Conservation (phyloP, 1,284 basidiomycete species). For the Schizophyllum commune region DNA sequence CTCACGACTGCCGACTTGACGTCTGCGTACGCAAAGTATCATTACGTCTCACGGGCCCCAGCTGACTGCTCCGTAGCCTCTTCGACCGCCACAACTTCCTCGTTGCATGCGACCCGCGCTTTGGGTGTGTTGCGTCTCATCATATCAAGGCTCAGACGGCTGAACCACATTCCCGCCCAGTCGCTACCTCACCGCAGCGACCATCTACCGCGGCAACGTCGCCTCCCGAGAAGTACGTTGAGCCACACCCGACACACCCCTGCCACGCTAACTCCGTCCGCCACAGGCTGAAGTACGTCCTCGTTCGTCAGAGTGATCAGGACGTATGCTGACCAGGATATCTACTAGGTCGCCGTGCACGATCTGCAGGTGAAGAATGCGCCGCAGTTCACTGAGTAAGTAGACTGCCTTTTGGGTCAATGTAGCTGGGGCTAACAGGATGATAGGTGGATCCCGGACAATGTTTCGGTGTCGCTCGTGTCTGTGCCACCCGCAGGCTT, state of each 20-base stretch:
- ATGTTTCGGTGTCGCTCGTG: constrained; percentile 74
- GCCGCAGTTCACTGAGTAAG: constrained; percentile 70
- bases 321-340: neutral
- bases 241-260: constrained; percentile 9
- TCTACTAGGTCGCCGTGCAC: constrained; percentile 33
- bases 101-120: constrained; percentile 79
- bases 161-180: constrained; percentile 24
- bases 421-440: too few relatives aligned
- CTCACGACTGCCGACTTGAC: constrained; percentile 64
- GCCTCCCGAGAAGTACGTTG: constrained; percentile 70
- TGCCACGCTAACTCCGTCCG: constrained; percentile 26
- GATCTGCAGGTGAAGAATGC: constrained; percentile 69
- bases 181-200: constrained; percentile 81
- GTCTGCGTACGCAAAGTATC: constrained; percentile 38
- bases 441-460: constrained; percentile 77
- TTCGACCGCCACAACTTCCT: constrained; percentile 78
- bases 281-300: constrained; percentile 47
- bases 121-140: constrained; percentile 44
- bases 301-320: constrained; percentile 4
- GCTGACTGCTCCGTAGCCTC: constrained; percentile 35
- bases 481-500: constrained; percentile 81
- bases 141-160: neutral
- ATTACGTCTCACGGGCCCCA: constrained; percentile 1
- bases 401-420: constrained; percentile 2
- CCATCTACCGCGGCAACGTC: constrained; percentile 81